A percentile compares a stretch with the other conserved stretches of the same genome.
Evolutionary conservation across 768 basidiomycete species (phyloP).

Genomic region (Rhodotorula kratochvilovae): DNA sequence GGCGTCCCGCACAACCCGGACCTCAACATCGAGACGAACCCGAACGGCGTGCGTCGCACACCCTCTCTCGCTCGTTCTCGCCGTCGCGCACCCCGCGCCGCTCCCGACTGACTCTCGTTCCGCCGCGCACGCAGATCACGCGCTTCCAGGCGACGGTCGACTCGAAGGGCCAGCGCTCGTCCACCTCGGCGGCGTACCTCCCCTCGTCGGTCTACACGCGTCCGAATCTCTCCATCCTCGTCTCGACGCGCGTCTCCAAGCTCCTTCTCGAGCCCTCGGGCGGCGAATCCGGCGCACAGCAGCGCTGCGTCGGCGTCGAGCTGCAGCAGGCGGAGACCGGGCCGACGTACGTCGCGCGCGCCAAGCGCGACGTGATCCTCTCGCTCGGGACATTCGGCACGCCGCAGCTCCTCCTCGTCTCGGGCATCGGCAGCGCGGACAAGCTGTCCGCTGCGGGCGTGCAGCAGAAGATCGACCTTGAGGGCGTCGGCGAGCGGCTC

Average conservation of each 20-base stretch:
- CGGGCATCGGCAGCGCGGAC: slow-evolving; percentile 20
- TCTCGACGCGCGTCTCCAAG: slow-evolving; percentile 26
- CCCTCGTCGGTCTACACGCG: slow-evolving; percentile 23
- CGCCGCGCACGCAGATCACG: slow-evolving; percentile 13
- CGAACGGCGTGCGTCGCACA: neutral
- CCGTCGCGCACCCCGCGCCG: too few relatives aligned
- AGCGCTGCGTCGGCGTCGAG: slow-evolving; percentile 28
- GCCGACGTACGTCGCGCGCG: slow-evolving; percentile 14
- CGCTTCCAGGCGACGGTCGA: slow-evolving; percentile 32
- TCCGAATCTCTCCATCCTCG: slow-evolving; percentile 36
- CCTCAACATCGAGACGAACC: slow-evolving; percentile 27
- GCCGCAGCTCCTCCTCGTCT: slow-evolving; percentile 30
- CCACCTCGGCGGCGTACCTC: slow-evolving; percentile 40
- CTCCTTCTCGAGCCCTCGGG: slow-evolving; percentile 9
- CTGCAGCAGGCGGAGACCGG: slow-evolving; percentile 8
- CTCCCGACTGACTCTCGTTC: neutral
- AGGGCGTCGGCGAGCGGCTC: slow-evolving; percentile 52
- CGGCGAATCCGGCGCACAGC: neutral
- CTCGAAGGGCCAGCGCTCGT: slow-evolving; percentile 24
- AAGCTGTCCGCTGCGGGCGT: slow-evolving; percentile 23
- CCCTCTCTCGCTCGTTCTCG: too few relatives aligned
- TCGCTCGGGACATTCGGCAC: slow-evolving; percentile 22
- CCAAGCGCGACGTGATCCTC: slow-evolving; percentile 22
- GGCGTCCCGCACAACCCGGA: slow-evolving; percentile 28
- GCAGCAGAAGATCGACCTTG: slow-evolving; percentile 44